Base-by-base conservation (phyloP, 305 asterid species). In the Rubia peregrina region DNA sequence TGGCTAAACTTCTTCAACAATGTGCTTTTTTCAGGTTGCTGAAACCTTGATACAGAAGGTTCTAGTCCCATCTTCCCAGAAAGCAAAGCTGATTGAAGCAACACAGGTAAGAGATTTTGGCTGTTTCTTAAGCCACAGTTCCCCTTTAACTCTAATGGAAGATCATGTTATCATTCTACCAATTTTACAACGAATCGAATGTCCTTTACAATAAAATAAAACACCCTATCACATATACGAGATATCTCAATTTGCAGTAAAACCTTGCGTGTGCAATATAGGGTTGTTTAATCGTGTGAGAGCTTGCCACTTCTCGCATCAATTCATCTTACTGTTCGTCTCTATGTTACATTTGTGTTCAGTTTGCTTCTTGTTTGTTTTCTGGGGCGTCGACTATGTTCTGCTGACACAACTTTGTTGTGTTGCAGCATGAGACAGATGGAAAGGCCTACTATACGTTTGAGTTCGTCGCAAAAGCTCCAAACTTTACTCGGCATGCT, bases 81-180 rank as follows among this genome's bases (percentile, higher is more conserved):
- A 89, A 74, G 85, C 91, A 71, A 94, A 89, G 90, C 88, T 94
- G 73, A 76, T 94, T 64, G 90, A 85, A 70, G 93, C 95, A 73
- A 17, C 91, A 16, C 91, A 91, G 96, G 98, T 91, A 61, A 72
- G 69, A 65, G 44, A 33, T 53, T 71, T 49, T 49, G 56, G 21
- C 17, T 49, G 56, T n/a, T 61, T 26, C 30, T 44, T 19, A 38
- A 17, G 22, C 12, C 68, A 60, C 13, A 48, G 38, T 36, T 19
- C 43, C 17, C 62, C 41, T 26, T 13, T 42, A 5, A 42, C 21
- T 0, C 51, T 2, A 9, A 13, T 41, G 5, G n/a, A 5, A 33
- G 38, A 66, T 66, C 53, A 57, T 51, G 55, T 11, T 60, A 30
- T 19, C 42, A 44, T 41, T 17, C 8, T 4, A 30, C 65, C 12